phyloP scores from a whole-genome alignment of 2,329 filamentous ascomycete species.

The Alternaria infectoria region DNA sequence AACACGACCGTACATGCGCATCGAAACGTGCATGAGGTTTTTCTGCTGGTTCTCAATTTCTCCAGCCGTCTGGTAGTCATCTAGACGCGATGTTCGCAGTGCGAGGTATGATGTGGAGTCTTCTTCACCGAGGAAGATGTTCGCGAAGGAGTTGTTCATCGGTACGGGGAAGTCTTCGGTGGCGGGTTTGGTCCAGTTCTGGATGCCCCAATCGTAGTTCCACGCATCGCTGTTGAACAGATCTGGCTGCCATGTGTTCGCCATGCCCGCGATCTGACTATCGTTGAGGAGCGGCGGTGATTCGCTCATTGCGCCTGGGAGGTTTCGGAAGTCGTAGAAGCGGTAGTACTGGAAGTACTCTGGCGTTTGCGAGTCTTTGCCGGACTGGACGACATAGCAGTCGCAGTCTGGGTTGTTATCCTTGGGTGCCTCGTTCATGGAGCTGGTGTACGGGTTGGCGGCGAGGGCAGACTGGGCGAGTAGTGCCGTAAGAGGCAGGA shows the following conservation, averaged over 20 bases:
- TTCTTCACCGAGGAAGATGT: constrained; percentile 53
- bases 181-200: constrained; percentile 54
- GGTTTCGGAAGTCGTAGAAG: constrained; percentile 59
- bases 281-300: constrained; percentile 35
- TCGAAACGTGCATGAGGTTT: constrained; percentile 56
- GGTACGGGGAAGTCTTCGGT: constrained; percentile 47
- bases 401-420: constrained; percentile 51
- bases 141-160: constrained; percentile 55
- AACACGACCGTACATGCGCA: constrained; percentile 57
- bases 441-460: constrained; percentile 35
- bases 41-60: constrained; percentile 56
- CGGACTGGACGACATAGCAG: constrained; percentile 56
- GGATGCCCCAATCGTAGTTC: constrained; percentile 48
- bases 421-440: constrained; percentile 36
- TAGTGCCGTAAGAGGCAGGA: constrained; percentile 33
- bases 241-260: constrained; percentile 46
- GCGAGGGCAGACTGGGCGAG: constrained; percentile 30
- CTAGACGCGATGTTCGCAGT: constrained; percentile 54
- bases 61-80: constrained; percentile 54
- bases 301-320: constrained; percentile 37
- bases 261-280: constrained; percentile 23
- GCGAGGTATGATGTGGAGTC: constrained; percentile 52
- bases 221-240: constrained; percentile 46
- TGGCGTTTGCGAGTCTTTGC: constrained; percentile 43
- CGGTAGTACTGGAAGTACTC: constrained; percentile 59